Conservation (phyloP, 768 basidiomycete species). For the Termitomyces sp. region DNA sequence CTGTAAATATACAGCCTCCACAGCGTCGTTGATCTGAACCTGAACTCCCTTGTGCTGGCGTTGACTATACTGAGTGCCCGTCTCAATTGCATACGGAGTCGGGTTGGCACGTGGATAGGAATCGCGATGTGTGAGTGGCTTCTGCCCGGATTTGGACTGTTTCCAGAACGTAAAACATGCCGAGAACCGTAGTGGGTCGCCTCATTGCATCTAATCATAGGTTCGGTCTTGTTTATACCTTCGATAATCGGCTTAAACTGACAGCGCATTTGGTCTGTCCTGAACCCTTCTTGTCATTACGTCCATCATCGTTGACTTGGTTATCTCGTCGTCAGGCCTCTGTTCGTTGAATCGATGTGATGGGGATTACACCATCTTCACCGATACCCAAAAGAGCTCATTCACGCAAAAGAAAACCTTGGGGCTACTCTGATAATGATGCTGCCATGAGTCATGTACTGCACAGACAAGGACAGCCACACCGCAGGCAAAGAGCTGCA, state of each 20-base stretch:
- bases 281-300: background rate
- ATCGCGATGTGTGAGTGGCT: background rate
- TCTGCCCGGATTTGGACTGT: background rate
- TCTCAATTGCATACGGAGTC: background rate
- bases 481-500: background rate
- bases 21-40: too few relatives aligned
- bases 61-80: too few relatives aligned
- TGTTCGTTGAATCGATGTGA: background rate
- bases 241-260: background rate
- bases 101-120: background rate
- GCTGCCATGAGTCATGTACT: background rate
- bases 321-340: background rate
- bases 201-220: constrained; percentile 6
- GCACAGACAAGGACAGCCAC: background rate
- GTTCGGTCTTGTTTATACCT: background rate
- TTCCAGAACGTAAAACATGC: constrained; percentile 1
- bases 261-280: background rate
- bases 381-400: background rate
- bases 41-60: too few relatives aligned
- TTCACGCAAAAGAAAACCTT: background rate
- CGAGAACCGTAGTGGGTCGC: constrained; percentile 1
- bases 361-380: background rate
- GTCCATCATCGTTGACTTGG: background rate
- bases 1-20: background rate
- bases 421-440: background rate